Base-by-base conservation (phyloP, 495 filamentous ascomycete genomes). In the Hypoxylon perforatum region DNA sequence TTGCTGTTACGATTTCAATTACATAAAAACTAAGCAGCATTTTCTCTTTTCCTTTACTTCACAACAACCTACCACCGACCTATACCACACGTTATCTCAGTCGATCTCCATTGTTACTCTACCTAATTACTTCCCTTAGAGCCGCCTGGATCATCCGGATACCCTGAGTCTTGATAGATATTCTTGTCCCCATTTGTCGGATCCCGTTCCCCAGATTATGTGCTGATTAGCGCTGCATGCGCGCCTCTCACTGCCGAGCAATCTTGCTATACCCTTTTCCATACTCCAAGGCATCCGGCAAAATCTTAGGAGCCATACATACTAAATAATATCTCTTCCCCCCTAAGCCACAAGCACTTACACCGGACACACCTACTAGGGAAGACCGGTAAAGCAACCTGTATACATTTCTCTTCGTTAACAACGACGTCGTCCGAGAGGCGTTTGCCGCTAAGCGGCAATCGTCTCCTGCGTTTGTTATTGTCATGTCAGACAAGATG, bases 401-500 rank as follows among this genome's bases (percentile, higher is more conserved):
- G n/a, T 25, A 14, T 15, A 61, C n/a, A 15, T 52, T 57, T 12
- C 57, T 51, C 21, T 45, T 55, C 52, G 30, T 23, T 14, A 19
- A 63, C n/a, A 25, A 60, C 33, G 28, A 57, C 49, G 11, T 52
- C 44, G 39, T 63, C 38, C 57, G 57, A 67, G 71, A 73, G 72
- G 73, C 73, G 73, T 68, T 73, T 72, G 73, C 71, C 69, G 74
- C 69, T 69, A 42, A 41, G 63, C 66, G 69, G 71, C 67, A 64
- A 66, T 61, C 67, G 62, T 71, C 69, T 75, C 63, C 38, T 63
- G 41, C 42, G 46, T 42, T 70, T 51, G 49, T 44, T 61, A 70
- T 74, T 79, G 79, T 76, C 73, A 84, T 84, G 81, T 77, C 81
- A 78, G 81, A 83, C 73, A 83, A 80, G 67, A 87, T 87, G 84